These are phyloP conservation scores for Neoarthrinium moseri DNA, from an alignment of 2,329 filamentous ascomycete species.

Conservation along the genomic window DNA sequence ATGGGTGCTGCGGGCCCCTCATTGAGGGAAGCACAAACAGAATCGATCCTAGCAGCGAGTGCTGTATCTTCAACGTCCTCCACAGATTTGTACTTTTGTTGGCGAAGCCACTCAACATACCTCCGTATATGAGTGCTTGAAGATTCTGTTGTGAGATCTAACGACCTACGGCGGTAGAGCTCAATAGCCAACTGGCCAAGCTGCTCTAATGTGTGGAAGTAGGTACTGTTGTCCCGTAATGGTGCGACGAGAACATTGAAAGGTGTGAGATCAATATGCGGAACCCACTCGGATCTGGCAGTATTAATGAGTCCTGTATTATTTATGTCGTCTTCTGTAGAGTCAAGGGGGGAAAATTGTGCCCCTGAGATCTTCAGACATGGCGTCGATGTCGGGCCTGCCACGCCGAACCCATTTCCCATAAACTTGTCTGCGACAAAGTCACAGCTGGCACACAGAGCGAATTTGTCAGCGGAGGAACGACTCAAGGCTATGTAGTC, in stretches of 20 bases:
- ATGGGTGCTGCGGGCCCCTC: too few relatives aligned
- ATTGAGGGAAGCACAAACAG: too few relatives aligned
- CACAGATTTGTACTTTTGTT: neutral
- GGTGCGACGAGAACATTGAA: neutral
- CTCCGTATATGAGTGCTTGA: neutral
- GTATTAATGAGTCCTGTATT: neutral
- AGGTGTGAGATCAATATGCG: neutral
- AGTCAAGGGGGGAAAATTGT: neutral
- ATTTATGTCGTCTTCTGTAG: neutral
- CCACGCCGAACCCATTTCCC: neutral
- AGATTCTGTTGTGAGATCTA: too few relatives aligned
- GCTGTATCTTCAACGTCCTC: neutral
- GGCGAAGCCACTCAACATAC: neutral
- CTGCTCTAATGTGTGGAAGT: neutral
- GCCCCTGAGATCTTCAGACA: neutral
- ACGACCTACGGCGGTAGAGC: neutral
- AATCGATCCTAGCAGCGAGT: too few relatives aligned
- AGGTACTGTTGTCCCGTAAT: neutral
- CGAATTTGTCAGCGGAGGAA: neutral
- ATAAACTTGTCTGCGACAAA: neutral
- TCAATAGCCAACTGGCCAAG: neutral
- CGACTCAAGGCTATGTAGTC: too few relatives aligned
- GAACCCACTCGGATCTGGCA: neutral
- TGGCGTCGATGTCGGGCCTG: neutral
- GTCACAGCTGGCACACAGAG: neutral